Base-by-base conservation (phyloP, 345 rosid genomes). In the Eucalyptus viminalis region DNA sequence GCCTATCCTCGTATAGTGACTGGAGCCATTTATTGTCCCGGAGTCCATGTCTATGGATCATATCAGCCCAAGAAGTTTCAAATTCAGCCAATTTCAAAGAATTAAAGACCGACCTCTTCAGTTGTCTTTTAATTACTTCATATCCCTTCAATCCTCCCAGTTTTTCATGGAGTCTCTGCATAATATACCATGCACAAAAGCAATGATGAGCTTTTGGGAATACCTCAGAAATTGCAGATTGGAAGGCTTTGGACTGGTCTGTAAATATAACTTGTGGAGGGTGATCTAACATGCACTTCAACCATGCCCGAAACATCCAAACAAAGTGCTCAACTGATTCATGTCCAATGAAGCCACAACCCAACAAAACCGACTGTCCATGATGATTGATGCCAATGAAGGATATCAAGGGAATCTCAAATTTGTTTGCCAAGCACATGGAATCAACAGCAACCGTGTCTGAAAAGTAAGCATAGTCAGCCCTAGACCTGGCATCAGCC, bases 231-330 rank as follows among this genome's bases (percentile, higher is more conserved):
- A 94, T 90, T 21, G 94, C 95, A 90, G 89, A 86, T 86, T 91
- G 92, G 93, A 93, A 87, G 90, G 91, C 88, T 91, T 93, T 95
- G 43, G 89, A 89, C 67, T 91, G 97, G 89, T 94, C 95, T 17
- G 95, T 93, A 49, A 95, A 90, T 22, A 95, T 89, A 81, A 94
- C 95, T 89, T 89, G 89, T n/a, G 95, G 97, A 80, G 91, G 87
- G 8, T 53, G 89, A 86, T 93, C 93, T 31, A 86, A 91, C 93
- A 94, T 93, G 91, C 95, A 93, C 86, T 90, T 89, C 88, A 94
- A 93, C 97, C 95, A 95, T n/a, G 94, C 92, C 92, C 91, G 91
- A 87, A 93, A 90, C 40, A 95, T 92, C 97, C 95, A 94, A 53
- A 93, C 89, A 87, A 90, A 93, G 85, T 90, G 91, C 51, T 93